These are phyloP conservation scores for Coemansia sp. DNA, from an alignment of 192 early-diverging fungal species.

Conservation along the genomic window DNA sequence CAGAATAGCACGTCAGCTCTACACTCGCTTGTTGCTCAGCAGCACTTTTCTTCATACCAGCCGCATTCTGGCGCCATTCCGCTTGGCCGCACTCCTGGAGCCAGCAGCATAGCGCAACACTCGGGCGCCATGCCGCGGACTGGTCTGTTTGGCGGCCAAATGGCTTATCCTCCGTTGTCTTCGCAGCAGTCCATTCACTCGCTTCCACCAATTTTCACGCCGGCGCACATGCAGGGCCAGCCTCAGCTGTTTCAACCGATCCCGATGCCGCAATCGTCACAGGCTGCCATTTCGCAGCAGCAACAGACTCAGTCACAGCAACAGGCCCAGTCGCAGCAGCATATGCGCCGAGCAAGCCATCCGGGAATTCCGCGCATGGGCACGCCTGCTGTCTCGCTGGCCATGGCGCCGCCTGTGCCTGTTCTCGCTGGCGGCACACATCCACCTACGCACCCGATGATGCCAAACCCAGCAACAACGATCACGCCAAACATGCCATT, in stretches of 20 bases:
- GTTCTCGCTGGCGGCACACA: constrained; percentile 5
- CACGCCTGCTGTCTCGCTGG: constrained; percentile 3
- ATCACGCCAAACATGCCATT: constrained; percentile 53
- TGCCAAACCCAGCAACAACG: constrained; percentile 48
- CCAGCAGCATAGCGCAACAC: constrained; percentile 2
- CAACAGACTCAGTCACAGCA: constrained; percentile 7
- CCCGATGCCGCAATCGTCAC: constrained; percentile 4
- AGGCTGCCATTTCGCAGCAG: not conserved
- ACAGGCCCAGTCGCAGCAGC: constrained; percentile 5
- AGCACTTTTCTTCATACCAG: not conserved
- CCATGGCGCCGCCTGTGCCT: constrained; percentile 15
- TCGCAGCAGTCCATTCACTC: constrained; percentile 8
- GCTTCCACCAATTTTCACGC: constrained; percentile 1
- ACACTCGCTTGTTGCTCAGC: constrained; percentile 5
- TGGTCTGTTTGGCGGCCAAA: not conserved
- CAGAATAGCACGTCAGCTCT: constrained; percentile 21
- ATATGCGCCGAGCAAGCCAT: constrained; percentile 43
- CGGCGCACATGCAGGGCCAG: constrained; percentile 12
- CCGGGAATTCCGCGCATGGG: constrained; percentile 25
- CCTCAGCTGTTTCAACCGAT: constrained; percentile 13
- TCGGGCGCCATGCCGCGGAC: constrained; percentile 1
- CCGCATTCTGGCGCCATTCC: constrained; percentile 2
- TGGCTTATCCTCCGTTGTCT: not conserved
- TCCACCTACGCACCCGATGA: constrained; percentile 22
- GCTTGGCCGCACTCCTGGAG: constrained; percentile 5